Percentiles rank a stretch among this genome's conserved stretches.
Evolutionary conservation across 495 filamentous ascomycete species (phyloP).

Genomic region (Aspergillus diversus): DNA sequence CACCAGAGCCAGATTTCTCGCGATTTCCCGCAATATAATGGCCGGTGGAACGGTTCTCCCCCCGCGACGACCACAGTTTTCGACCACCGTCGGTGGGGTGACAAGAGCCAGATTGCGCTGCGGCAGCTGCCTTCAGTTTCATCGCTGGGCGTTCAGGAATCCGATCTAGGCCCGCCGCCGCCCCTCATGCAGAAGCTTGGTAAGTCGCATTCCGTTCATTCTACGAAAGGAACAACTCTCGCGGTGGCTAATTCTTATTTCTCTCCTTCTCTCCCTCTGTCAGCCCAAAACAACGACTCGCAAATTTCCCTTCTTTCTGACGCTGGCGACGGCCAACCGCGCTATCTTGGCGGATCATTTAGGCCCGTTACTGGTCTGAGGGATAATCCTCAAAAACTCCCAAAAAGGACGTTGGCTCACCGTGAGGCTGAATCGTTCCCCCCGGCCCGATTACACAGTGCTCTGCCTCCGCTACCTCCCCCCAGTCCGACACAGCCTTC

Average conservation of each 20-base stretch:
- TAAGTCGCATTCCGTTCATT: conserved; percentile 9
- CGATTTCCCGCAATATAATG: background rate
- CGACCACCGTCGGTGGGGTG: conserved; percentile 5
- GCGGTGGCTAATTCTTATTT: conserved; percentile 9
- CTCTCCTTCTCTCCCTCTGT: conserved; percentile 3
- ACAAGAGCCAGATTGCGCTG: conserved; percentile 10
- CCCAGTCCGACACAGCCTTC: conserved; percentile 1
- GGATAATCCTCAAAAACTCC: conserved; percentile 6
- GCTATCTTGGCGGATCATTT: conserved; percentile 17
- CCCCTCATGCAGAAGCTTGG: conserved; percentile 20
- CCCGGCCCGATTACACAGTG: background rate
- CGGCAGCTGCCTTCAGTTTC: conserved; percentile 24
- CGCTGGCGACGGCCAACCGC: conserved; percentile 14
- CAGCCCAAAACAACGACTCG: conserved; percentile 13
- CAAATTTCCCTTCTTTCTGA: conserved; percentile 20
- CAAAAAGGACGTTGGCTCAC: conserved; percentile 5
- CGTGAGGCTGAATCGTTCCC: conserved; percentile 14
- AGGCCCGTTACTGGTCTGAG: conserved; percentile 6
- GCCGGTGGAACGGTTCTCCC: background rate
- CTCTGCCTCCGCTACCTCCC: background rate
- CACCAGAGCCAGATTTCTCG: background rate
- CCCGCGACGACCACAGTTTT: background rate
- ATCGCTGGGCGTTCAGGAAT: conserved; percentile 23
- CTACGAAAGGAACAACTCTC: background rate
- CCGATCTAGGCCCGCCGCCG: conserved; percentile 21